Base-by-base conservation (phyloP, 78 protist genomes). In the Dictyostelium intermedium region DNA sequence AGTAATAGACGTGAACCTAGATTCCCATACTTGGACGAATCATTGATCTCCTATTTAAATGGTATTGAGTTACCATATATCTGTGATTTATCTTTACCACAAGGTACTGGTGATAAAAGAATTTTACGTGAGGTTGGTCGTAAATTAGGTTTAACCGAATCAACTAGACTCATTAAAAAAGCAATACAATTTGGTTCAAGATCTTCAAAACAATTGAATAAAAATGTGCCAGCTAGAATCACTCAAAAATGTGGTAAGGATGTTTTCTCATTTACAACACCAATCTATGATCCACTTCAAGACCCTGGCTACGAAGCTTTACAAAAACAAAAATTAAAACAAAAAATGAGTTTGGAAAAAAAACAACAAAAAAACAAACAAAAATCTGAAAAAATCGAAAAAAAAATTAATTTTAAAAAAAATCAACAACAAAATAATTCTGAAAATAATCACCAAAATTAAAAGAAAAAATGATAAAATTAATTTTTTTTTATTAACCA, bases 131-230 rank as follows among this genome's bases (percentile, higher is more conserved):
- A 82, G 16, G 66, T 89, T 25, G 81, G 85, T 34, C 63, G 35
- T 53, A 18, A 30, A 56, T 34, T 95, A 10, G 96, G 97, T 1
- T 25, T 96, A 50, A 35, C 87, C 23, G 84, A 39, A 4, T 91
- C 95, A 5, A 30, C 97, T 5, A 25, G 5, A 18, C 82, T 95
- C 7, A 69, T 85, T 7, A 97, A 97, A 78, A 84, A 95, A 18
- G 98, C 98, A n/a, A 95, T 97, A 18, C 98, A 97, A 69, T 95
- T 97, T 35, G 97, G 98, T 20, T 89, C 97, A 0, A 34, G 95
- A 79, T 93, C 91, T 1, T 47, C 70, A 8, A 91, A 91, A 43
- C 95, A 91, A 69, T 32, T 91, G 14, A 78, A 87, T 34, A 87
- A 39, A 63, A 78, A 87, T 41, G 43, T 87, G 8, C 92, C 92